These are phyloP conservation scores for Cystobasidium sp. DNA, from an alignment of 1,284 basidiomycete species.

Conservation along the genomic window DNA sequence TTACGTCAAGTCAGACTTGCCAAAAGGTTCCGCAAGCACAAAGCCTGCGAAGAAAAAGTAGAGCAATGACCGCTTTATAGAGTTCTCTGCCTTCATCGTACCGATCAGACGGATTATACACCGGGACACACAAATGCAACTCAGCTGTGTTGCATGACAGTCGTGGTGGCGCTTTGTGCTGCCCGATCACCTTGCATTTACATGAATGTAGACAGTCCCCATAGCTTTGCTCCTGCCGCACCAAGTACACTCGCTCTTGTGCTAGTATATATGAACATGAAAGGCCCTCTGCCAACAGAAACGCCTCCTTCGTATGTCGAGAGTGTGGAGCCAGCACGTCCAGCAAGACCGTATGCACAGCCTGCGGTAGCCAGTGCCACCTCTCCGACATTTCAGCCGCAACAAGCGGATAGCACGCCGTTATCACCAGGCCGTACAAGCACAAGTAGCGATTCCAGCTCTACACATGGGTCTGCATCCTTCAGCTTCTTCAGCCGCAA, in stretches of 20 bases:
- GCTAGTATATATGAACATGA: not conserved
- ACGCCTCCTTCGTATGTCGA: constrained; percentile 31
- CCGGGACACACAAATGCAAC: not conserved
- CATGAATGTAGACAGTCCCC: not conserved
- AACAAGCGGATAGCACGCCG: not conserved
- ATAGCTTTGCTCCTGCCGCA: not conserved
- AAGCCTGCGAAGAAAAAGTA: constrained; percentile 64
- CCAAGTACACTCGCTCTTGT: not conserved
- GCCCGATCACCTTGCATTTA: constrained; percentile 13
- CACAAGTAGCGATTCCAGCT: constrained; percentile 23
- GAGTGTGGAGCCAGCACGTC: constrained; percentile 14
- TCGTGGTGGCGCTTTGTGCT: not conserved
- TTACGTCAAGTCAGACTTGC: constrained; percentile 74
- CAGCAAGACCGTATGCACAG: not conserved
- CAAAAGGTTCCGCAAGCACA: constrained; percentile 66
- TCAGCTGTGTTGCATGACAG: no score
- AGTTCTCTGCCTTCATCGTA: not conserved
- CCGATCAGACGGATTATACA: not conserved
- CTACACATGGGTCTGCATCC: not conserved
- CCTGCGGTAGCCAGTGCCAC: not conserved
- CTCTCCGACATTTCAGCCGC: not conserved
- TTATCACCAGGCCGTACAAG: constrained; percentile 17
- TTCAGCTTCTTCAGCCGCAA: constrained; percentile 16
- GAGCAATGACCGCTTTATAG: not conserved
- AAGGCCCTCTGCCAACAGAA: not conserved